These are phyloP conservation scores for Spinacia oleracea DNA, from an alignment of 179 eudicot genomes.

Conservation along the genomic window DNA sequence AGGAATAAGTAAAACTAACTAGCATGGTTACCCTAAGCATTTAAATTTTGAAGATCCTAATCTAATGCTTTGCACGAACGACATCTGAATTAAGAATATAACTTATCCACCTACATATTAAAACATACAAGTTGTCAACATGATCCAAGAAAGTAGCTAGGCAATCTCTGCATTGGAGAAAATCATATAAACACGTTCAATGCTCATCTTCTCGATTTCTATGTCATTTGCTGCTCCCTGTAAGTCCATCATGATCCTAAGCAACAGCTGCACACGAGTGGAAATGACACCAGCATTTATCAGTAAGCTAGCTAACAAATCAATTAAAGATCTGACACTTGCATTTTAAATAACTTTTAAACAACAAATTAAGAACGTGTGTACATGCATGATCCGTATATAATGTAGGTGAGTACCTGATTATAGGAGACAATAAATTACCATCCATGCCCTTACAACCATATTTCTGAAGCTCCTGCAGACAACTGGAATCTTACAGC, in stretches of 20 bases:
- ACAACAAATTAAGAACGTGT: neutral
- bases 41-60: too few relatives aligned
- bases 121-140: too few relatives aligned
- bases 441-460: neutral
- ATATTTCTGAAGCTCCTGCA: neutral
- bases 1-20: too few relatives aligned
- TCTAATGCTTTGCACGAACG: too few relatives aligned
- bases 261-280: neutral
- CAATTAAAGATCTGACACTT: neutral
- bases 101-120: too few relatives aligned
- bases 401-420: neutral
- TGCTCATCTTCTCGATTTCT: too few relatives aligned
- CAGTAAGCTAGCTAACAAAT: too few relatives aligned
- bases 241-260: neutral
- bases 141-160: too few relatives aligned
- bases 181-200: neutral
- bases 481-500: slow-evolving; percentile 4
- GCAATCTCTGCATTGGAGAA: too few relatives aligned
- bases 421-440: neutral
- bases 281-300: neutral
- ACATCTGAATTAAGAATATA: too few relatives aligned
- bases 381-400: neutral
- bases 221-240: slow-evolving; percentile 4
- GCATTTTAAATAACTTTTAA: neutral
- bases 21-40: too few relatives aligned